Base-by-base conservation (phyloP, 129 eudicot genomes). In the Solidago caesia region DNA sequence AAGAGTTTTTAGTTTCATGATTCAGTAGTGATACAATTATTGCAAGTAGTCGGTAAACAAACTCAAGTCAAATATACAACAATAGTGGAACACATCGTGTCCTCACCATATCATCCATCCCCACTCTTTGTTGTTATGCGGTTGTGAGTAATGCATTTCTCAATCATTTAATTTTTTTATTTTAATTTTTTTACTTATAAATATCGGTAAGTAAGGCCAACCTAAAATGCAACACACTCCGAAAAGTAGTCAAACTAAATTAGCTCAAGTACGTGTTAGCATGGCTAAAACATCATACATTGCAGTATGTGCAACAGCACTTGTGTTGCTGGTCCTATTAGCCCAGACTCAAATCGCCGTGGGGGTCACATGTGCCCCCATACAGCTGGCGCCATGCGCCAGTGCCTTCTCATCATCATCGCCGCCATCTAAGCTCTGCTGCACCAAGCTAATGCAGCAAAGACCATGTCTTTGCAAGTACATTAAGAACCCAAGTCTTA, bases 401-500 rank as follows among this genome's bases (percentile, higher is more conserved):
- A 14, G 27, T 15, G 89, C 89, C 39, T 45, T 85, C 68, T 27
- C 79, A 11, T 44, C 84, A 4, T 29, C 74, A 1, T 26, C 79
- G 2, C 62, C 74, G 0, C 86, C 85, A 0, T 71, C 87, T 0
- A 43, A 68, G 21, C 64, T 21, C 26, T 85, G 89, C 60, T 85
- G 89, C 85, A 27, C 73, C 29, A 80, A 71, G 74, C 9, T 85
- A 61, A 73, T 39, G 64, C 57, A 77, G 8, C 89, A 85, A 39
- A 77, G 75, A 73, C 89, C 87, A 42, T 82, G 89, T 60, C 74
- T 76, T 29, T 85, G 89, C 84, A 61, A 76, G 70, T 85, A 80
- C 73, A 61, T 77, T 65, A 82, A 73, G 82, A 73, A 85, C 89
- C 87, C 89, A 5, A 58, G 14, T 13, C 76, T 82, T 27, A 64